Conservation (phyloP, 257 asterid species). For the Solanum rostratum region DNA sequence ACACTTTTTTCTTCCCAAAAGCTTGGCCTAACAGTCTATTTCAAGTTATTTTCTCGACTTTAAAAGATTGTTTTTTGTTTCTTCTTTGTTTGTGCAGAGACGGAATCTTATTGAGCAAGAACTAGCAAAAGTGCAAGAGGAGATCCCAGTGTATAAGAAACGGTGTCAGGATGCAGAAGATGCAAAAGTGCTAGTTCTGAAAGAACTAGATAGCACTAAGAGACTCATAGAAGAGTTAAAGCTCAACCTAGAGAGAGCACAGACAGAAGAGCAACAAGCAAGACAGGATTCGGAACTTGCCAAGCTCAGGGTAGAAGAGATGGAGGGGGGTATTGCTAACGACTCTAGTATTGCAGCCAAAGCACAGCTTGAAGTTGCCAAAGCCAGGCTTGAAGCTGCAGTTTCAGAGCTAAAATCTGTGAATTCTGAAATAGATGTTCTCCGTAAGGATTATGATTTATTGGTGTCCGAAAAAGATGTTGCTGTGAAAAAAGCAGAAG, state of each 20-base stretch:
- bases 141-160: constrained; percentile 66
- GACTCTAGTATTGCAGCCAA: constrained; percentile 83
- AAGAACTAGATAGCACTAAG: constrained; percentile 70
- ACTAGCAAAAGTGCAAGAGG: constrained; percentile 69
- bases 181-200: constrained; percentile 44
- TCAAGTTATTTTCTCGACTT: not conserved
- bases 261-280: constrained; percentile 85
- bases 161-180: constrained; percentile 64
- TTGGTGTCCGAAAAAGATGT: constrained; percentile 56
- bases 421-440: constrained; percentile 47
- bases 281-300: constrained; percentile 91
- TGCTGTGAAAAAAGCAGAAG: constrained; percentile 52
- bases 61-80: not conserved
- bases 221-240: constrained; percentile 78
- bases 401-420: constrained; percentile 52
- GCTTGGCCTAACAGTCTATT: not conserved
- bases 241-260: constrained; percentile 84
- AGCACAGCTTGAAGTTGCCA: constrained; percentile 96
- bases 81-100: constrained; percentile 35
- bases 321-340: constrained; percentile 79
- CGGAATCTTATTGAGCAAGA: constrained; percentile 80
- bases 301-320: constrained; percentile 74
- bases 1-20: not conserved
- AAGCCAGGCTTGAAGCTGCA: constrained; percentile 69
- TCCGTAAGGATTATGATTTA: constrained; percentile 37